Evolutionary conservation across 163 green algal species (phyloP).

Genomic region (Smithsoniella earleae): DNA sequence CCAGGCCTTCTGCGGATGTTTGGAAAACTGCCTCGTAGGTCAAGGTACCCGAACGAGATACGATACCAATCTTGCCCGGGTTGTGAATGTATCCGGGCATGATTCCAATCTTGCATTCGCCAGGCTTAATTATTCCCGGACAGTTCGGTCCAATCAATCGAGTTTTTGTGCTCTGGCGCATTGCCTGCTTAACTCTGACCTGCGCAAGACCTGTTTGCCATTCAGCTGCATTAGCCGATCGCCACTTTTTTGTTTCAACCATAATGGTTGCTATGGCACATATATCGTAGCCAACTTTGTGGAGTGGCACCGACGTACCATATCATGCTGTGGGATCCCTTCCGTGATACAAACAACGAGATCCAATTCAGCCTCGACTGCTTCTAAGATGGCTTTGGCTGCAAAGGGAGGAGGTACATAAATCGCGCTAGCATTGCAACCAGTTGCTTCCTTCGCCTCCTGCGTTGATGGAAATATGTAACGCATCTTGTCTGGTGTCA

Average conservation of each 20-base stretch:
- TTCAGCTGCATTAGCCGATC: neutral
- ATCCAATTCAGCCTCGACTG: constrained; percentile 82
- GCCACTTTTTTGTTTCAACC: no score
- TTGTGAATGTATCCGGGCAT: constrained; percentile 99
- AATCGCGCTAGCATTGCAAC: constrained; percentile 79
- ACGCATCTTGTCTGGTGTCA: constrained; percentile 8
- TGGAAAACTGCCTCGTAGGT: constrained; percentile 97
- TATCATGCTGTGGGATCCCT: constrained; percentile 95
- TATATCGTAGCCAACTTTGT: no score
- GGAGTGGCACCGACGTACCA: no score
- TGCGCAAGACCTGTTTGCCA: no score
- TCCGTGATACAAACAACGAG: constrained; percentile 99
- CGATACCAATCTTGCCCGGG: constrained; percentile 88
- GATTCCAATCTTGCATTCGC: constrained; percentile 99
- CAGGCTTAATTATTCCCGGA: constrained; percentile 99
- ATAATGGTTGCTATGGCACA: no score
- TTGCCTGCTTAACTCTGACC: constrained; percentile 38
- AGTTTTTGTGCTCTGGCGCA: constrained; percentile 82
- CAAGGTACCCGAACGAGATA: constrained; percentile 93
- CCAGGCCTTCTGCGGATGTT: constrained; percentile 79
- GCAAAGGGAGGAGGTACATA: constrained; percentile 95
- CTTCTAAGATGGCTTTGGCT: constrained; percentile 85
- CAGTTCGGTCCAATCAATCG: constrained; percentile 97
- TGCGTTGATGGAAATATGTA: no score
- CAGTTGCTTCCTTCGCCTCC: constrained; percentile 74